Conservation (phyloP, 768 basidiomycete species). For the Fistulinella prunicolor region DNA sequence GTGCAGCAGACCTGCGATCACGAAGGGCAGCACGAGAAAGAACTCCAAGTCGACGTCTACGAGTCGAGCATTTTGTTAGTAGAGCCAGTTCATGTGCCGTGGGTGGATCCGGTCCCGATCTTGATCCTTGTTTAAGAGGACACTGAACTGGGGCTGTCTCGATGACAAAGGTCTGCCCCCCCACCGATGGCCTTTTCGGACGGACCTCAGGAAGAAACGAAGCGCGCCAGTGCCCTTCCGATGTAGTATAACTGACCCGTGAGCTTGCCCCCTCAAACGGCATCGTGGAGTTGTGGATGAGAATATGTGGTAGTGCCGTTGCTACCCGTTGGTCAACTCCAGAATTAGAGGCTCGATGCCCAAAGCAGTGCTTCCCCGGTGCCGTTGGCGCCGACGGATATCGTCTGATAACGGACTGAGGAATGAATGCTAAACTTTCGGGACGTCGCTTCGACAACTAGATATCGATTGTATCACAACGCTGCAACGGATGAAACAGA, state of each 20-base stretch:
- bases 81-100: not conserved
- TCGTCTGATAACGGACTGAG: constrained; percentile 26
- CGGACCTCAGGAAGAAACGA: constrained; percentile 1
- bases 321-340: not conserved
- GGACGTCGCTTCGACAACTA: constrained; percentile 14
- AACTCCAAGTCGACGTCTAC: constrained; percentile 13
- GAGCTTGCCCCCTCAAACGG: constrained; percentile 1
- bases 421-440: constrained; percentile 23
- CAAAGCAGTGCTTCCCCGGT: constrained; percentile 1
- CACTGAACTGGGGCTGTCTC: not conserved
- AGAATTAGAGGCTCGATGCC: not conserved
- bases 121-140: not conserved
- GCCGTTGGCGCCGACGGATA: constrained; percentile 11
- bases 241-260: constrained; percentile 1
- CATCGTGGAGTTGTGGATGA: not conserved
- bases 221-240: constrained; percentile 1
- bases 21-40: constrained; percentile 23
- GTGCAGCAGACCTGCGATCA: constrained; percentile 8
- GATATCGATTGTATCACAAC: not conserved
- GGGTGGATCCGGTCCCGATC: not conserved
- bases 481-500: not conserved
- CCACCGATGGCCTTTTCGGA: not conserved
- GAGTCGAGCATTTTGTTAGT: not conserved
- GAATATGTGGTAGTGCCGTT: not conserved
- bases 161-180: not conserved